Evolutionary conservation across 805 yeast genomes (phyloP), one percentile per base, ranked within the genome.

Genomic region (Sungouiozyma intestinalis): DNA sequence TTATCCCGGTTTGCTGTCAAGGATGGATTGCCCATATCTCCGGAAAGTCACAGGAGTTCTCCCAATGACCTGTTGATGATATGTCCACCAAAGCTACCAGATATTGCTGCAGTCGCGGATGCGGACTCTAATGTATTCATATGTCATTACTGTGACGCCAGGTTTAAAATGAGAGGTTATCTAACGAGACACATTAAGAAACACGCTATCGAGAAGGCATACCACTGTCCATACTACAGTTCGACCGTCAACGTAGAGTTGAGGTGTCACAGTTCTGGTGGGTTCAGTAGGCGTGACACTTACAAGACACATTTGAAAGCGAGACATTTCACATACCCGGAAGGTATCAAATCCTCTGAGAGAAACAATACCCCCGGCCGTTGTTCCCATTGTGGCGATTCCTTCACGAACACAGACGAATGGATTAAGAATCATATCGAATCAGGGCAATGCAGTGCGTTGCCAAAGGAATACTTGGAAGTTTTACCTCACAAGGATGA

Each of bases 401-500:
- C 62, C 45, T 87, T 83, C 57, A 71, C 70, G 39, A 77, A 74
- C 55, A 81, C 80, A 49, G 73, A 73, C 43, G 49, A 47, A 16
- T 88, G 97, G 95, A 79, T 85, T 40, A 90, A 83, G 57, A 68
- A 71, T 39, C 95, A 87, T 60, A 81, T 88, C 47, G 94, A 85
- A 59, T 71, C 70, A 40, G 85, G 85, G n/a, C 66, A 68, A 41
- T 90, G 97, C 68, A 72, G 60, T 40, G 65, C 63, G 3, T 47
- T 69, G 21, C 71, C 72, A 42, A 48, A 54, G 38, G 67, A 65
- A 11, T 68, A 62, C 46, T 33, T 47, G 21, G 24, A 42, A 35
- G 51, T 60, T 15, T 41, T 37, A 18, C 17, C n/a, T 36, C 55
- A 60, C 9, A 55, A 63, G 44, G 55, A 46, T n/a, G 45, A 49